phyloP scores from a whole-genome alignment of 495 filamentous ascomycete genomes.

The Pseudomonodictys pantanalensis region DNA sequence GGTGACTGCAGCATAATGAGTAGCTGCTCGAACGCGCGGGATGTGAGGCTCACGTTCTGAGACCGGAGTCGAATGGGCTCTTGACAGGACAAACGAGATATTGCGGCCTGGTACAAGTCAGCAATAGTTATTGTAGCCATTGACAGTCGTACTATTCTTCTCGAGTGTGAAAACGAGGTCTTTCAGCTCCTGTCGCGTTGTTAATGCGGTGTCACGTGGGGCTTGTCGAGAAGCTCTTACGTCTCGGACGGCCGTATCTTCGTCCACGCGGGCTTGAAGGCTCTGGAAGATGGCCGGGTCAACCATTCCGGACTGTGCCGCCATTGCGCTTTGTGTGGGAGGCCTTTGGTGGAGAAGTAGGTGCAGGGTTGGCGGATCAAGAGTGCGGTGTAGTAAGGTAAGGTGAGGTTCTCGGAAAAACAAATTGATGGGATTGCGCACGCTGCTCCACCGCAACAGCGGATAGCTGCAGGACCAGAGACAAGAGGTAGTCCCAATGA shows the following conservation, averaged over 20 bases:
- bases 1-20: conserved; percentile 35
- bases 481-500: no score
- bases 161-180: conserved; percentile 78
- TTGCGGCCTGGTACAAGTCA: conserved; percentile 51
- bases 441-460: no score
- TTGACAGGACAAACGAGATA: conserved; percentile 76
- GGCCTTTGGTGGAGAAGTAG: not conserved
- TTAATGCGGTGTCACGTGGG: conserved; percentile 22
- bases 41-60: conserved; percentile 61
- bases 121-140: not conserved
- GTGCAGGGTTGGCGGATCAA: not conserved
- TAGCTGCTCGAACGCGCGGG: not conserved
- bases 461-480: no score
- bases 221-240: conserved; percentile 43
- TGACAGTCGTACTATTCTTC: conserved; percentile 55
- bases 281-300: conserved; percentile 81
- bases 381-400: not conserved
- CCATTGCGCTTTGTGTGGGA: conserved; percentile 12
- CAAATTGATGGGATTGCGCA: no score
- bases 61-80: conserved; percentile 81
- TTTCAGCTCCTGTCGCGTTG: conserved; percentile 58
- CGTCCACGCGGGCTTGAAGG: conserved; percentile 85
- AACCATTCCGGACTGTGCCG: conserved; percentile 50
- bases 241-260: conserved; percentile 76
- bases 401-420: not conserved